Conservation (phyloP, 371 early-diverging fungal species). For the Dinochytrium kinnereticum region DNA sequence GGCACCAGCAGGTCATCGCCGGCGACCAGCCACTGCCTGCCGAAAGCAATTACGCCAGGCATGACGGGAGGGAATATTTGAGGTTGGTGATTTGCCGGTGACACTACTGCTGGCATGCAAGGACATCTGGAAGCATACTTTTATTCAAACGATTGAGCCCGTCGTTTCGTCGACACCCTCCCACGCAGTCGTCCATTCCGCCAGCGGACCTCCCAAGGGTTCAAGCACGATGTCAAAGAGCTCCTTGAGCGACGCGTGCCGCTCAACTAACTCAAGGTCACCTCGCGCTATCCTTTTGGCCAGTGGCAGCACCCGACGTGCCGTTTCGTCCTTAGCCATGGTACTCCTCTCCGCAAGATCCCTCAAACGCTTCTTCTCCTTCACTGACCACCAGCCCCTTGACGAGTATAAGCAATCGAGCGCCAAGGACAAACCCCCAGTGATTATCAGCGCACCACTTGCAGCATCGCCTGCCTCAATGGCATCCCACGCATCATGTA, state of each 20-base stretch:
- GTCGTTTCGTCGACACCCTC: conserved; percentile 10
- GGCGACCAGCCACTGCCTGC: conserved; percentile 27
- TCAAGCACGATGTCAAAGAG: conserved; percentile 30
- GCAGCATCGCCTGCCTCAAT: conserved; percentile 41
- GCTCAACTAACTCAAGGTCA: conserved; percentile 34
- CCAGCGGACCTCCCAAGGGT: conserved; percentile 30
- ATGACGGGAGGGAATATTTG: conserved; percentile 18
- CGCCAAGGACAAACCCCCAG: conserved; percentile 19
- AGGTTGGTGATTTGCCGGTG: background rate
- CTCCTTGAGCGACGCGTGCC: conserved; percentile 22
- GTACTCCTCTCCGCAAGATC: conserved; percentile 26
- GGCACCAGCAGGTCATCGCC: conserved; percentile 49
- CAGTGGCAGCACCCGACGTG: conserved; percentile 27
- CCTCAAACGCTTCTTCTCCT: conserved; percentile 30
- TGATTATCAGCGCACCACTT: conserved; percentile 27
- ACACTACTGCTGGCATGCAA: no score
- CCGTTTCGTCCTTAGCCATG: conserved; percentile 13
- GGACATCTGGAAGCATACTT: no score
- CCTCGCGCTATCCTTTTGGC: conserved; percentile 34
- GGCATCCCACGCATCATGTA: conserved; percentile 38
- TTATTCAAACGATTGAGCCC: no score
- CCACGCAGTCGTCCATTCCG: conserved; percentile 34
- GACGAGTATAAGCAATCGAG: conserved; percentile 30
- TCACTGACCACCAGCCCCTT: conserved; percentile 37
- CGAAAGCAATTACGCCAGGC: conserved; percentile 33